Base-by-base conservation (phyloP, 305 asterid genomes). In the Euphrasia arctica region DNA sequence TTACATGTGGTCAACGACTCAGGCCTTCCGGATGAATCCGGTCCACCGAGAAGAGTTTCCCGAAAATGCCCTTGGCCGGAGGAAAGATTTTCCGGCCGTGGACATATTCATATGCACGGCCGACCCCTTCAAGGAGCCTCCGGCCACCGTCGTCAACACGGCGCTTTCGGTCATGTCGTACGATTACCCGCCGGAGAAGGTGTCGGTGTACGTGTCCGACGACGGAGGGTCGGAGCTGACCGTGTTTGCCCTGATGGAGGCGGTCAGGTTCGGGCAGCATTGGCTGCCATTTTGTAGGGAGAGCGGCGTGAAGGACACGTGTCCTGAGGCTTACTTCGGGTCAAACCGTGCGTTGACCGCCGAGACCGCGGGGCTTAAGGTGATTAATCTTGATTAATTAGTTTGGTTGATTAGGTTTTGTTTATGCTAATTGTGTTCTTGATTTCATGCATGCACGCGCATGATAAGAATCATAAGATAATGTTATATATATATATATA, bases 21-120 rank as follows among this genome's bases (percentile, higher is more conserved):
- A 82, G 74, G 69, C 81, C 39, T 85, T 65, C 50, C 95, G 86
- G 59, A 80, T 90, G 91, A 78, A 75, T 70, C 95, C 91, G 0
- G 65, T 82, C 0, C 67, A 28, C 27, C 85, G 97, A 3, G 54
- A 64, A 51, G 87, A 59, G 12, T 73, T 55, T 49, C 83, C 75
- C 0, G 86, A 81, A 13, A 84, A 84, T 18, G 22, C 22, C 22
- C 22, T 18, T 18, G 22, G 22, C 22, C 9, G 54, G 52, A 61
- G 70, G 66, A 60, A 57, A 43, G 80, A 82, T 28, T 84, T 80
- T 34, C 90, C 97, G 22, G 73, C 72, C 22, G 0, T 90, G 62
- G 96, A 90, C 63, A 72, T 90, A 58, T 85, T 90, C 73, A 82
- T 90, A 50, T 90, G 97, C 79, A 90, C 95, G 56, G 96, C 95